Percentiles rank a stretch among this genome's conserved stretches.
Evolutionary conservation across 257 asterid genomes (phyloP).

Genomic region (Penstemon newberryi): DNA sequence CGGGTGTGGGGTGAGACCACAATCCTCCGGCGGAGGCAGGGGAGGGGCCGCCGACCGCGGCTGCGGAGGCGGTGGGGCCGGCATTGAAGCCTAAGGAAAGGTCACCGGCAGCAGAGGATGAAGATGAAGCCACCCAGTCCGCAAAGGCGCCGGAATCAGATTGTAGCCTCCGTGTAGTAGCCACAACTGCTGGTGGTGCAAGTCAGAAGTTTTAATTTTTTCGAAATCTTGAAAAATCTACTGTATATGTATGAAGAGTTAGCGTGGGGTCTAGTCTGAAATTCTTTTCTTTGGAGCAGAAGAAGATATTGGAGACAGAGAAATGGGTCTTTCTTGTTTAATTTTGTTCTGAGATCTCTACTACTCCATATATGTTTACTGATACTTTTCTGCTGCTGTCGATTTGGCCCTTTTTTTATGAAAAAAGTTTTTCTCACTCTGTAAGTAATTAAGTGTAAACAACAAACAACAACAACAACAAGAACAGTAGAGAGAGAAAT

Average conservation of each 20-base stretch:
- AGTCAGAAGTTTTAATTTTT: too few relatives aligned
- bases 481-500: slow-evolving; percentile 20
- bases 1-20: slow-evolving; percentile 64
- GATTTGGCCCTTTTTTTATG: slow-evolving; percentile 33
- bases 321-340: background rate
- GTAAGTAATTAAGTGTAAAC: too few relatives aligned
- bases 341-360: background rate
- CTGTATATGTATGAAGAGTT: background rate
- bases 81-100: slow-evolving; percentile 78
- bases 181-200: slow-evolving; percentile 51
- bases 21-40: slow-evolving; percentile 39
- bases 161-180: slow-evolving; percentile 57
- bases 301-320: slow-evolving; percentile 30
- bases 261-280: slow-evolving; percentile 47
- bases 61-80: slow-evolving; percentile 38
- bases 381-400: slow-evolving; percentile 33
- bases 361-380: slow-evolving; percentile 26
- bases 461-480: slow-evolving; percentile 29
- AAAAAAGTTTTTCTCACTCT: slow-evolving; percentile 27
- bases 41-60: slow-evolving; percentile 23
- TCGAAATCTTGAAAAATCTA: too few relatives aligned
- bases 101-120: slow-evolving; percentile 61
- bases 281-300: slow-evolving; percentile 40
- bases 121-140: slow-evolving; percentile 65
- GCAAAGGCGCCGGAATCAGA: slow-evolving; percentile 66